These are phyloP conservation scores for Avena sativa DNA, from an alignment of 176 grass and related monocot species.

Conservation along the genomic window DNA sequence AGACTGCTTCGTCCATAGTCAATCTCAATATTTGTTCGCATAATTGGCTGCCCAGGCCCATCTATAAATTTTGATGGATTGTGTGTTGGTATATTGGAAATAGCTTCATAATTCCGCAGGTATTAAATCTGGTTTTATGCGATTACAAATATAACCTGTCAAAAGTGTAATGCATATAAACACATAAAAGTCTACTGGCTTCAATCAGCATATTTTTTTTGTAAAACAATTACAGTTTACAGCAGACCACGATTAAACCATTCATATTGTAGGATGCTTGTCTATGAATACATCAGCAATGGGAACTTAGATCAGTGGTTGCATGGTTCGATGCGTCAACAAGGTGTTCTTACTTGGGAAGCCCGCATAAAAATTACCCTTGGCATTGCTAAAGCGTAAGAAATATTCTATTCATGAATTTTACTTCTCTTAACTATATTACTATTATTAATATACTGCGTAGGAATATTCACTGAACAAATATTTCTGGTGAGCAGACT, in stretches of 20 bases:
- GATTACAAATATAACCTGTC: neutral
- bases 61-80: slow-evolving; percentile 16
- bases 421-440: neutral
- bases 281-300: slow-evolving; percentile 30
- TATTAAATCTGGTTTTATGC: slow-evolving; percentile 13
- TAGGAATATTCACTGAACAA: neutral
- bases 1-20: neutral
- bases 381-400: slow-evolving; percentile 31
- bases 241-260: slow-evolving; percentile 19
- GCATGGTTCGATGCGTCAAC: slow-evolving; percentile 20
- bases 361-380: slow-evolving; percentile 29
- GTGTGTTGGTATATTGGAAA: neutral
- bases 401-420: slow-evolving; percentile 23
- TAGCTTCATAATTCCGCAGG: neutral
- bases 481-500: slow-evolving; percentile 9
- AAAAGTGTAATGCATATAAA: neutral
- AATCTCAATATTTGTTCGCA: slow-evolving; percentile 6
- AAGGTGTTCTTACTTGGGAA: slow-evolving; percentile 42
- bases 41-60: neutral
- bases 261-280: slow-evolving; percentile 32
- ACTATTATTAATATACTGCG: neutral
- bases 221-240: neutral
- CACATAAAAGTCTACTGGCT: neutral
- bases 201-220: neutral
- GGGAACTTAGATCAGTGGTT: slow-evolving; percentile 38